phyloP scores from a whole-genome alignment of 352 stramenopile species.

The Globisporangium spinosum region DNA sequence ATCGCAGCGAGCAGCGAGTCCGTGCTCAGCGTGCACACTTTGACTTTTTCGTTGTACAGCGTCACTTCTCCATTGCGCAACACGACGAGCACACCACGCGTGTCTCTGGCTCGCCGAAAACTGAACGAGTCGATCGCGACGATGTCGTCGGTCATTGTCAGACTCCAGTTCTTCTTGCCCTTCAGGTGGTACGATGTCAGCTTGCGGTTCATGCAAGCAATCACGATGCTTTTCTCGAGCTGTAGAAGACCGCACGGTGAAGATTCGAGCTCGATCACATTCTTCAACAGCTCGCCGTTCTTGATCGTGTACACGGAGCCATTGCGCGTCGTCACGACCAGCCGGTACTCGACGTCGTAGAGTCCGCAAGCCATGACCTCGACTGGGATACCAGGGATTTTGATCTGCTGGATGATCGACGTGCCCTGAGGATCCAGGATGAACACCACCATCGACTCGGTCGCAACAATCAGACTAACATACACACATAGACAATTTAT shows the following conservation, averaged over 20 bases:
- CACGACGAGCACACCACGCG: conserved; percentile 76
- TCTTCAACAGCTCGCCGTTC: conserved; percentile 86
- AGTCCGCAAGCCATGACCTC: conserved; percentile 70
- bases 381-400: conserved; percentile 66
- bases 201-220: conserved; percentile 86
- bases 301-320: conserved; percentile 89
- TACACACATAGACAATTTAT: background rate
- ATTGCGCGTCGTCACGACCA: conserved; percentile 85
- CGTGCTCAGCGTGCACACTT: conserved; percentile 67
- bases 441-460: conserved; percentile 78
- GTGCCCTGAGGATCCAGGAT: conserved; percentile 74
- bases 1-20: conserved; percentile 74
- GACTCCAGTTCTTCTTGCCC: conserved; percentile 89
- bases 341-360: conserved; percentile 81
- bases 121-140: conserved; percentile 77
- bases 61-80: conserved; percentile 82
- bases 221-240: conserved; percentile 82
- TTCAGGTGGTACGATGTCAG: conserved; percentile 89
- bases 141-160: conserved; percentile 83
- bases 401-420: conserved; percentile 63
- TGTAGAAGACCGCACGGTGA: conserved; percentile 70
- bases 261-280: conserved; percentile 85
- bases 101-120: conserved; percentile 68
- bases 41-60: conserved; percentile 89
- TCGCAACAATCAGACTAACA: conserved; percentile 78